These are phyloP conservation scores for Cytospora paraplurivora DNA, from an alignment of 2,329 filamentous ascomycete species.

Conservation along the genomic window DNA sequence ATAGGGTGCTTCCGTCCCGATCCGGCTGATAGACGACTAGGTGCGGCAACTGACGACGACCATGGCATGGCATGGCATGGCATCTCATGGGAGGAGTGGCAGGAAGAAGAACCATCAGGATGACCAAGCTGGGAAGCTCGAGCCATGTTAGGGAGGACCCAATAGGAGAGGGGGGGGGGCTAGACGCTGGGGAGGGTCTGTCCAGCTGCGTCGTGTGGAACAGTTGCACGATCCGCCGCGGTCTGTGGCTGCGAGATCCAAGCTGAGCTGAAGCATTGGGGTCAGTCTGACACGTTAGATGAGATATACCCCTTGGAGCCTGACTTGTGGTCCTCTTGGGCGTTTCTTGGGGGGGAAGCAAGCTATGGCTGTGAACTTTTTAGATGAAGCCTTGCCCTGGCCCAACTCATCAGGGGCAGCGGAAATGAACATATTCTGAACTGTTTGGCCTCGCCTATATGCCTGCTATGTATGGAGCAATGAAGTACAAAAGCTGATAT, in stretches of 20 bases:
- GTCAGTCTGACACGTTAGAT: not conserved
- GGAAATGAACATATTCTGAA: slow-evolving; percentile 12
- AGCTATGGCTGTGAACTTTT: not conserved
- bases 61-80: not conserved
- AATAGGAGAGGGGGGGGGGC: too few relatives aligned
- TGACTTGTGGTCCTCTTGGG: not conserved
- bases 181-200: not conserved
- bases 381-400: slow-evolving; percentile 10
- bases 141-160: not conserved
- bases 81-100: not conserved
- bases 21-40: not conserved
- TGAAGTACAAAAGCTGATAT: not conserved
- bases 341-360: not conserved
- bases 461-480: not conserved
- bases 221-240: not conserved
- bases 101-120: not conserved
- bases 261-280: not conserved
- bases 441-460: not conserved
- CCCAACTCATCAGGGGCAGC: not conserved
- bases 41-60: not conserved
- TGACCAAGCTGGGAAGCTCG: not conserved
- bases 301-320: not conserved
- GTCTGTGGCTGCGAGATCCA: not conserved
- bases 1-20: slow-evolving; percentile 9
- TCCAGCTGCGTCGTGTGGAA: not conserved